A percentile compares a stretch with the other conserved stretches of the same genome.
These are phyloP conservation scores for Acrasis kona DNA, from an alignment of 78 protist genomes.

Conservation along the genomic window DNA sequence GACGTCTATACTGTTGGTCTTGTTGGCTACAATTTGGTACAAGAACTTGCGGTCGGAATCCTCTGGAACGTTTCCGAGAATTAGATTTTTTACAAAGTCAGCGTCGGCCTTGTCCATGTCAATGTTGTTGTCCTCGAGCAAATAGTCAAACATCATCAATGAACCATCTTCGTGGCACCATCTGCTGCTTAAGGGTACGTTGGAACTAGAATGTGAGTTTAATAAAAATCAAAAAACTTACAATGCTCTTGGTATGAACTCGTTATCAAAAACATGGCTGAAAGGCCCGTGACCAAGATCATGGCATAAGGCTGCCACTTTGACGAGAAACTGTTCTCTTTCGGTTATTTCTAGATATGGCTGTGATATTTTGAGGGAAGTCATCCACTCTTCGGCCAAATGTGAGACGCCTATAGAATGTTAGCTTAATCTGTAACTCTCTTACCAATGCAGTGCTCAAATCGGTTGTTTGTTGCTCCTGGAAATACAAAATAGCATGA, in stretches of 20 bases:
- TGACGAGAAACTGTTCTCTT: constrained; percentile 29
- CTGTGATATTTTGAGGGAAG: constrained; percentile 5
- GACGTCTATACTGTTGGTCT: constrained; percentile 72
- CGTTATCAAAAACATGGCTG: constrained; percentile 67
- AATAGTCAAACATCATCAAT: constrained; percentile 31
- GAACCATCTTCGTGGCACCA: constrained; percentile 75
- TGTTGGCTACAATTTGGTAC: constrained; percentile 79
- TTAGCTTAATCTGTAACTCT: background rate
- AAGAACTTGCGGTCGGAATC: constrained; percentile 48
- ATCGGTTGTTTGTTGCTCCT: constrained; percentile 52
- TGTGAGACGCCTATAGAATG: constrained; percentile 1
- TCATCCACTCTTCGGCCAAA: background rate
- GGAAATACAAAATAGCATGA: constrained; percentile 63
- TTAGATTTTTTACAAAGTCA: constrained; percentile 16
- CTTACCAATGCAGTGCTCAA: constrained; percentile 46
- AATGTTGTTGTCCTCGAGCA: constrained; percentile 50
- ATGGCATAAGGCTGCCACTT: constrained; percentile 79
- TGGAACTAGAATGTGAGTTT: too few relatives aligned
- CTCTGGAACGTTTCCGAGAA: background rate
- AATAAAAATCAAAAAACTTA: background rate
- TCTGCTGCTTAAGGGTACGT: background rate
- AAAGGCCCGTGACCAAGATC: constrained; percentile 91
- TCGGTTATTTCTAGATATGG: constrained; percentile 58
- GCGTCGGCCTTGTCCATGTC: constrained; percentile 25
- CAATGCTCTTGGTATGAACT: background rate